phyloP scores from a whole-genome alignment of 108 stramenopile species.

The Pseudonitzschia multiseries region DNA sequence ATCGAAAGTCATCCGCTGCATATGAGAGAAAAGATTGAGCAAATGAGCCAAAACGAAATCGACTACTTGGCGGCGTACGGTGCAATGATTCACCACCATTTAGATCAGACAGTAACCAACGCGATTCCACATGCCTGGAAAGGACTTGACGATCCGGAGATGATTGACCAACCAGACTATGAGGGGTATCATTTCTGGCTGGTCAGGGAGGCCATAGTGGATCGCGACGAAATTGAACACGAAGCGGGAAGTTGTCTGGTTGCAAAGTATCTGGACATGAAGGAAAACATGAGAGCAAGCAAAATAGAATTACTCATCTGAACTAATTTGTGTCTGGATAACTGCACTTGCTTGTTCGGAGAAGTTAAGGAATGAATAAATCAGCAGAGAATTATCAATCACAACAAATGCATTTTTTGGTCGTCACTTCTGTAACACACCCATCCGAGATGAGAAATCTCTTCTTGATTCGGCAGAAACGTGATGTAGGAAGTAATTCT shows the following conservation, averaged over 20 bases:
- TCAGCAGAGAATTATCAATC: too few species aligned
- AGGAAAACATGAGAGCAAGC: conserved; percentile 53
- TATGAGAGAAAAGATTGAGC: conserved; percentile 58
- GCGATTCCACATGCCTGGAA: conserved; percentile 71
- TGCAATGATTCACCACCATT: conserved; percentile 61
- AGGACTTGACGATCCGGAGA: conserved; percentile 68
- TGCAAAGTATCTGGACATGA: conserved; percentile 55
- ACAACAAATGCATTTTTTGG: too few species aligned
- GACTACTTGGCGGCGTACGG: conserved; percentile 59
- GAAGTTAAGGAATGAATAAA: too few species aligned
- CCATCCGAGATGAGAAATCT: too few species aligned
- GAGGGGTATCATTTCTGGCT: conserved; percentile 67
- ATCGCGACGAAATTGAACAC: conserved; percentile 46
- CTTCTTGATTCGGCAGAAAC: too few species aligned
- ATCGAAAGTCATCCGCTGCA: conserved; percentile 73
- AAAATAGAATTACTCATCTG: conserved; percentile 47
- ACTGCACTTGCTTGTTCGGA: background rate
- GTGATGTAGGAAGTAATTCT: too few species aligned
- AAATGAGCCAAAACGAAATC: conserved; percentile 56
- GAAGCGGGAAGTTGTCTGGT: conserved; percentile 60
- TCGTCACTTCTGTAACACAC: too few species aligned
- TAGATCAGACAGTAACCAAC: conserved; percentile 59
- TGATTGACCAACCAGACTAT: conserved; percentile 62
- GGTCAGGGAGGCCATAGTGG: conserved; percentile 35
- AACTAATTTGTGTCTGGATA: background rate